These are phyloP conservation scores for Astragalus glycyphyllos DNA, from an alignment of 306 rosid species.

Conservation along the genomic window DNA sequence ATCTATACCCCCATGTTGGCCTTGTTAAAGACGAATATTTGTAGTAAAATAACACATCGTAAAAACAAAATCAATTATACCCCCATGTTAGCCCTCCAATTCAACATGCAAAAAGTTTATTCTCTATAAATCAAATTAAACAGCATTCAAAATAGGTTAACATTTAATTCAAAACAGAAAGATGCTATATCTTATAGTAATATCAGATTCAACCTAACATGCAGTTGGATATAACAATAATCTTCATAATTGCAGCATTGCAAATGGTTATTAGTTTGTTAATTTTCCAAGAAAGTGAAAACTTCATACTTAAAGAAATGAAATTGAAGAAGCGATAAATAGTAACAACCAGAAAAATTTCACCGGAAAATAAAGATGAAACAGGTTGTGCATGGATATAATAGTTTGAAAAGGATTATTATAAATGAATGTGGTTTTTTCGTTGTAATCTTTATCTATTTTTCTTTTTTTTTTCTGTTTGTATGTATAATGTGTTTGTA, in stretches of 20 bases:
- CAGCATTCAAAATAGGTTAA: constrained; percentile 1
- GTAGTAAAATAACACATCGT: background rate
- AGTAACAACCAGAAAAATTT: constrained; percentile 36
- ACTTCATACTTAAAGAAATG: constrained; percentile 19
- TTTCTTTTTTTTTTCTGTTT: too few species aligned
- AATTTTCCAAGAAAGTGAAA: constrained; percentile 24
- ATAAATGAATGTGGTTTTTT: too few species aligned
- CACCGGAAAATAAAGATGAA: constrained; percentile 72
- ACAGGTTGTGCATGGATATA: constrained; percentile 51
- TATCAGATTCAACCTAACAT: background rate
- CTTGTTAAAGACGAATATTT: constrained; percentile 23
- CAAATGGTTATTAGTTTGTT: constrained; percentile 38
- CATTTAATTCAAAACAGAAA: background rate
- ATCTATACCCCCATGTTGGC: background rate
- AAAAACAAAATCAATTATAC: constrained; percentile 4
- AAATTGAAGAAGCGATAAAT: constrained; percentile 26
- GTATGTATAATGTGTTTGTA: too few species aligned
- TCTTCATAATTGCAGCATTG: constrained; percentile 25
- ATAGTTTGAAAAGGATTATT: too few species aligned
- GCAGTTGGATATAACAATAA: constrained; percentile 12
- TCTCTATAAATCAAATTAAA: background rate
- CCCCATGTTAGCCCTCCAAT: constrained; percentile 26
- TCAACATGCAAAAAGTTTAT: constrained; percentile 7
- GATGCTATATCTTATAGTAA: background rate
- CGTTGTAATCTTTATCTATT: too few species aligned